Percentiles rank a stretch among this genome's conserved stretches.
Evolutionary conservation across 352 stramenopile genomes (phyloP).

Genomic region (Pythium aphanidermatum): DNA sequence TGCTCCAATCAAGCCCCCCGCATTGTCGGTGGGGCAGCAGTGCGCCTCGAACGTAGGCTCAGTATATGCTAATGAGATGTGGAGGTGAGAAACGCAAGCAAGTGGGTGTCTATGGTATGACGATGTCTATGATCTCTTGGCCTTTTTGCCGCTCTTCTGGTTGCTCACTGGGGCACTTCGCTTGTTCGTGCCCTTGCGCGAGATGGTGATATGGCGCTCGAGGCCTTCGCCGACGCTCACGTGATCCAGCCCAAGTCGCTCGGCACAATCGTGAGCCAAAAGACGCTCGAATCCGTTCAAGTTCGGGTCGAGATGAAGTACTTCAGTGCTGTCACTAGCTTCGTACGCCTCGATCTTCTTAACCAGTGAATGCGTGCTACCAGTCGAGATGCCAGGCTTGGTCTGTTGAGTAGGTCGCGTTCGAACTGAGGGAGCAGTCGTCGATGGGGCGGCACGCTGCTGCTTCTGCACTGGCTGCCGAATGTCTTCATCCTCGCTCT

Average conservation of each 20-base stretch:
- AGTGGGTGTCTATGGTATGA: slow-evolving; percentile 9
- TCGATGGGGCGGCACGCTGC: slow-evolving; percentile 7
- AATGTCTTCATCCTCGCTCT: slow-evolving; percentile 10
- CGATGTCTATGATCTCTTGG: slow-evolving; percentile 17
- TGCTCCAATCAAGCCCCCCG: too few relatives aligned
- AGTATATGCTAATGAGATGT: too few relatives aligned
- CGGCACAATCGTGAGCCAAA: slow-evolving; percentile 76
- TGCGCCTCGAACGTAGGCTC: too few relatives aligned
- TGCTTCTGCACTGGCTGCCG: slow-evolving; percentile 6
- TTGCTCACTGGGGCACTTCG: slow-evolving; percentile 9
- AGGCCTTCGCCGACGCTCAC: slow-evolving; percentile 61
- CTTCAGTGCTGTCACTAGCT: slow-evolving; percentile 33
- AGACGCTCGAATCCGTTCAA: slow-evolving; percentile 81
- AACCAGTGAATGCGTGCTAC: slow-evolving; percentile 73
- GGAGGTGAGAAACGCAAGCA: too few relatives aligned
- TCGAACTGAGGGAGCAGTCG: neutral
- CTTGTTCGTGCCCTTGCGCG: slow-evolving; percentile 17
- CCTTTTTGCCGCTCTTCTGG: slow-evolving; percentile 23
- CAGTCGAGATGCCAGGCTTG: slow-evolving; percentile 41
- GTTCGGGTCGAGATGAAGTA: slow-evolving; percentile 64
- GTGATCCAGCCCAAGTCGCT: slow-evolving; percentile 66
- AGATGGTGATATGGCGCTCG: slow-evolving; percentile 76
- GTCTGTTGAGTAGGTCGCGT: neutral
- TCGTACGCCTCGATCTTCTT: slow-evolving; percentile 76
- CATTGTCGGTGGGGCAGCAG: too few relatives aligned